These are phyloP conservation scores for Naegleria fowleri DNA, from an alignment of 208 protist species.

Conservation along the genomic window DNA sequence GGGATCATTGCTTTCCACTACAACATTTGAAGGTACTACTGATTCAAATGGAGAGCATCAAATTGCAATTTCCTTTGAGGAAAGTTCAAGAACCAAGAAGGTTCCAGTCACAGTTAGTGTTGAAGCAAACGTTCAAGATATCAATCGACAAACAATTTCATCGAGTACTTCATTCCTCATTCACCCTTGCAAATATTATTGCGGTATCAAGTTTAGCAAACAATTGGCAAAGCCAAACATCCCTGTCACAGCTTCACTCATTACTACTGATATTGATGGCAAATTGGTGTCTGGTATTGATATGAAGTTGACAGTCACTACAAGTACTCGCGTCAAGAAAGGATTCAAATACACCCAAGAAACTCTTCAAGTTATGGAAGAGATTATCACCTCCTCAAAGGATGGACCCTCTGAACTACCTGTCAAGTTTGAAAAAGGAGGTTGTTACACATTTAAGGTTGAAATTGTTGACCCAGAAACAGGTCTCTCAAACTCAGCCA, in stretches of 20 bases:
- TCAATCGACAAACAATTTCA: slow-evolving; percentile 8
- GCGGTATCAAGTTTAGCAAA: background rate
- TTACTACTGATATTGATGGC: background rate
- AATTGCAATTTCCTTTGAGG: background rate
- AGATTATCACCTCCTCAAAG: background rate
- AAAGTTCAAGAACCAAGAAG: background rate
- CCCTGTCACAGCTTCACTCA: background rate
- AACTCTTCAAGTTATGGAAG: background rate
- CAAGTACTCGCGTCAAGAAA: background rate
- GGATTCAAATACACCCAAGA: background rate
- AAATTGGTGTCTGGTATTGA: background rate
- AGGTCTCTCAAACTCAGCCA: background rate
- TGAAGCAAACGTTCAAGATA: background rate
- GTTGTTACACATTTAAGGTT: background rate
- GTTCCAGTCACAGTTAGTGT: background rate
- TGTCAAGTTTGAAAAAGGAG: background rate
- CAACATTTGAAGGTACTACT: background rate
- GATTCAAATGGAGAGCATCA: background rate
- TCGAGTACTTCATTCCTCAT: background rate
- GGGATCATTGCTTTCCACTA: background rate
- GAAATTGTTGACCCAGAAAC: background rate
- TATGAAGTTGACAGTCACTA: background rate
- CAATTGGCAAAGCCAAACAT: background rate
- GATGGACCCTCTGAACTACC: background rate
- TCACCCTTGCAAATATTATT: slow-evolving; percentile 20